Base-by-base conservation (phyloP, 2,329 filamentous ascomycete genomes). In the Arachnopeziza araneosa region DNA sequence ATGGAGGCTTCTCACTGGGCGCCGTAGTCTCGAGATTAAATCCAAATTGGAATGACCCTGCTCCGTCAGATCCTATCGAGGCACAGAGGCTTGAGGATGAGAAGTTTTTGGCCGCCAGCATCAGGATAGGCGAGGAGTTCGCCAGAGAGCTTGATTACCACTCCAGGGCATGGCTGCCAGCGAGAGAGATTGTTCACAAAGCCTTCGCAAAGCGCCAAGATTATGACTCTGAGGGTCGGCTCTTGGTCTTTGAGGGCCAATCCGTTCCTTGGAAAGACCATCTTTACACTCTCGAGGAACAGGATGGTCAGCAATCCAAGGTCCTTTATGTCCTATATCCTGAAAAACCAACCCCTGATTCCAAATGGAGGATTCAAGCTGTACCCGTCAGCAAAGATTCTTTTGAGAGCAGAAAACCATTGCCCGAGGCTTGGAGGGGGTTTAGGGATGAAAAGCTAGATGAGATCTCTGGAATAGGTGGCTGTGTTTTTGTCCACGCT, bases 201-300 rank as follows among this genome's bases (percentile, higher is more conserved):
- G 92, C 93, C 10, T 96, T 95, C 73, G 78, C 80, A 36, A 81
- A 82, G 64, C 86, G 93, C 58, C 72, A 76, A 26, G 79, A 88
- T 66, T 83, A 85, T 71, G 90, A 96, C 72, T 71, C 86, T 10
- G 78, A 87, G 65, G 93, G 93, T 59, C 86, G 91, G 64, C 84
- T 98, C 62, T 80, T 98, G 69, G 87, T 97, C 24, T 82, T 99
- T 59, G 83, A 89, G 64, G 79, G 79, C 44, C 86, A 90, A 72
- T 86, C 89, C 60, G 89, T 93, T 62, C 93, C 93, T 1, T 98
- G 95, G 95, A 95, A 96, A 74, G 93, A 98, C 71, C 95, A 99
- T 75, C 82, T 99, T 21, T 98, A 96, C 78, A 86, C 83, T 21
- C 83, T 98, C 26, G 95, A 99, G 77, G 81, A 81, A 68, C 81